Evolutionary conservation across 2,329 filamentous ascomycete species (phyloP), one percentile per base, ranked within the genome.

Genomic region (Cladosporium sp.): DNA sequence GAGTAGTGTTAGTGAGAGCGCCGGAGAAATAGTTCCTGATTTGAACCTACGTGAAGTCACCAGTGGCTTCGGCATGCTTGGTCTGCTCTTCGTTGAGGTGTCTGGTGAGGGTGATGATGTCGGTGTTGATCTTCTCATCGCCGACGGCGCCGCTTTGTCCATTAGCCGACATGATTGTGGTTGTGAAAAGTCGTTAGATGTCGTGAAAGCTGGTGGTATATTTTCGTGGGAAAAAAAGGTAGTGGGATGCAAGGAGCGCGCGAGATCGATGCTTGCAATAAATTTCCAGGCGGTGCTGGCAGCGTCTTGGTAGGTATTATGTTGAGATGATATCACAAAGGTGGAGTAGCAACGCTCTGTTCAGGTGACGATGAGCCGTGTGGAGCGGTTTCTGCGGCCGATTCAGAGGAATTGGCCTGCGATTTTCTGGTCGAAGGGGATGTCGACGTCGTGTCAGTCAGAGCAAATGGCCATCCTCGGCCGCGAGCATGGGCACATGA

Each of bases 11-110:
- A 75, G 71, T 3, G 23, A 26, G 23, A 26, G 23, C 3, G 23
- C 23, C 23, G 3, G 2, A 26, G 23, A 3, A 26, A 26, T 26
- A 26, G 23, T 26, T 26, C 23, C 2, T 26, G 23, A 26, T 26
- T 26, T 26, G 23, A 26, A 81, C 90, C 68, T 85, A 97, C 92
- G 95, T 99, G 82, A 99, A 99, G 82, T 99, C 95, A 83, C 95
- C 95, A 16, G 93, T 97, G 63, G 95, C 95, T 79, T 98, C 93
- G 77, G 90, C 90, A 82, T 96, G 89, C 81, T 97, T 97, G 68
- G 85, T 81, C 80, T 99, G 95, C 83, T 97, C 93, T 83, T 99
- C 95, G 33, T 93, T 98, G 74, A 99, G 86, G 85, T 95, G 97
- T 68, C 95, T 88, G 50, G 95, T 97, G 73, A 99, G 88, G 64